These are phyloP conservation scores for Sideroxylon spinosum DNA, from an alignment of 179 eudicot genomes.

Conservation along the genomic window DNA sequence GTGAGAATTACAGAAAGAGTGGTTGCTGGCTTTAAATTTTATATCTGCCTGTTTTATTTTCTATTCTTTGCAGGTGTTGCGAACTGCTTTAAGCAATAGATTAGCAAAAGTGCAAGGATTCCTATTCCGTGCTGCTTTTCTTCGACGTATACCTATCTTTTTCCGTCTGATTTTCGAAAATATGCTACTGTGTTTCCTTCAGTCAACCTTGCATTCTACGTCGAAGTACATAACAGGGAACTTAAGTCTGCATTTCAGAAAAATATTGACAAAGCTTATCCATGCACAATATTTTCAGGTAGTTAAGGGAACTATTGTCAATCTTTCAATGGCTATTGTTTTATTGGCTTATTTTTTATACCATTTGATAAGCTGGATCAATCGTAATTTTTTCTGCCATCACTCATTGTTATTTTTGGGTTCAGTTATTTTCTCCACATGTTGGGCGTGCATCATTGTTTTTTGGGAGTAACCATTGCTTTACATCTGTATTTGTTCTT, in stretches of 20 bases:
- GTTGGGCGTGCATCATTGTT: background rate
- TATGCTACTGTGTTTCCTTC: constrained; percentile 77
- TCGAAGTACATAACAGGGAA: constrained; percentile 94
- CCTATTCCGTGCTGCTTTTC: constrained; percentile 95
- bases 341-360: background rate
- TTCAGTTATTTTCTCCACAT: background rate
- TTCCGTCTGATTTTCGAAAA: constrained; percentile 85
- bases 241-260: constrained; percentile 79
- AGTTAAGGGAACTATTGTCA: background rate
- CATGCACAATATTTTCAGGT: constrained; percentile 97
- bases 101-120: constrained; percentile 98
- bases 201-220: constrained; percentile 80
- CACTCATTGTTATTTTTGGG: background rate
- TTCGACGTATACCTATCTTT: constrained; percentile 85
- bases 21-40: background rate
- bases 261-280: constrained; percentile 85
- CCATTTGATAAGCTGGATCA: constrained; percentile 5
- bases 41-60: background rate
- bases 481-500: background rate
- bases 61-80: constrained; percentile 57
- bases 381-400: background rate
- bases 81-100: constrained; percentile 93
- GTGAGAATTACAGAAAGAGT: background rate
- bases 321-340: background rate
- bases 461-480: background rate